Percentiles rank a stretch among this genome's conserved stretches.
Evolutionary conservation across 2,329 filamentous ascomycete genomes (phyloP).

Genomic region (Lecanicillium sp.): DNA sequence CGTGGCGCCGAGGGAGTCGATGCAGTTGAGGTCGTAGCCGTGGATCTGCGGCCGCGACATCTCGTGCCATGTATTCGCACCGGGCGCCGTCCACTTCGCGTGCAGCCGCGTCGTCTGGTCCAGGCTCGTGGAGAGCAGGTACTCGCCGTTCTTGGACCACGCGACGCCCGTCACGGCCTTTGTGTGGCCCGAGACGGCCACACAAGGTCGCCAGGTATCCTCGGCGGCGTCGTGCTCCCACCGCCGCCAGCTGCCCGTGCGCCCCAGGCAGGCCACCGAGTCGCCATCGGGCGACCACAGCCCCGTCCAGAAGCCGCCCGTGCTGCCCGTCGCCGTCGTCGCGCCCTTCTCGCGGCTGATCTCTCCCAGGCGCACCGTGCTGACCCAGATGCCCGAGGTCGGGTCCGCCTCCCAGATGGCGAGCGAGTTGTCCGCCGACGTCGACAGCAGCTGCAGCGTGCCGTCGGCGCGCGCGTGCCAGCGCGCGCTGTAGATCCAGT

Average conservation of each 20-base stretch:
- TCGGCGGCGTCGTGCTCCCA: conserved; percentile 61
- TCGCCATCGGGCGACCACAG: conserved; percentile 78
- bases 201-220: conserved; percentile 68
- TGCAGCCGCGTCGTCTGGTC: conserved; percentile 93
- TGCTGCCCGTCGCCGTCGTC: conserved; percentile 91
- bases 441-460: conserved; percentile 70
- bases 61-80: conserved; percentile 74
- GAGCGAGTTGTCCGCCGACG: conserved; percentile 92
- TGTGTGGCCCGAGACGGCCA: conserved; percentile 80
- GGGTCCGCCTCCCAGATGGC: conserved; percentile 87
- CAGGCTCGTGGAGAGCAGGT: conserved; percentile 79
- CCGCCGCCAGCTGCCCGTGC: conserved; percentile 87
- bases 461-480: conserved; percentile 56
- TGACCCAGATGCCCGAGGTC: conserved; percentile 85
- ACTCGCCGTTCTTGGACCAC: conserved; percentile 78
- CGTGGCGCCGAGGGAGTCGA: conserved; percentile 64
- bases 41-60: conserved; percentile 95
- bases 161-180: conserved; percentile 73
- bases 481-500: conserved; percentile 89
- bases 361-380: conserved; percentile 77
- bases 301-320: conserved; percentile 93
- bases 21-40: conserved; percentile 94
- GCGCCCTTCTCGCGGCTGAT: conserved; percentile 93
- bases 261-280: conserved; percentile 73
- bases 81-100: conserved; percentile 62